Percentiles rank a stretch among this genome's conserved stretches.
Conservation (phyloP, 2,329 filamentous ascomycete genomes). For the Juglanconis oblonga region DNA sequence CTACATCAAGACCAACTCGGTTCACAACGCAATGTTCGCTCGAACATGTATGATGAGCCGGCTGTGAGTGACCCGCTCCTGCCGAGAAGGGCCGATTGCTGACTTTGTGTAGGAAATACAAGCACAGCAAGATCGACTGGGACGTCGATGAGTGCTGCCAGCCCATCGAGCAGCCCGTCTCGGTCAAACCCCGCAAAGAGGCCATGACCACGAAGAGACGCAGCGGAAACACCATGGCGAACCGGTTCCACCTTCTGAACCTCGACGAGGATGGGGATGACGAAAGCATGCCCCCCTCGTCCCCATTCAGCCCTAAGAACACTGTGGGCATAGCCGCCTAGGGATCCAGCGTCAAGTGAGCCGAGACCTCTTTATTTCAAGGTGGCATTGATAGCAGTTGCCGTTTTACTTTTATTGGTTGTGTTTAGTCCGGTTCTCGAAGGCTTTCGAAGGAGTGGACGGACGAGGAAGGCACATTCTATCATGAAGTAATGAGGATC, state of each 20-base stretch:
- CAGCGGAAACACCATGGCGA: slow-evolving; percentile 39
- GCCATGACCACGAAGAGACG: slow-evolving; percentile 31
- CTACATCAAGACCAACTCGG: slow-evolving; percentile 72
- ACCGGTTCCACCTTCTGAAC: slow-evolving; percentile 61
- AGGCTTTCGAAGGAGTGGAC: not conserved
- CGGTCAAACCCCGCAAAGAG: slow-evolving; percentile 26
- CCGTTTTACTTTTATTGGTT: not conserved
- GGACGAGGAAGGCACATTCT: not conserved
- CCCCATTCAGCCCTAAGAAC: slow-evolving; percentile 21
- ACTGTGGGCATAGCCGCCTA: slow-evolving; percentile 26
- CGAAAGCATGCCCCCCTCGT: slow-evolving; percentile 23
- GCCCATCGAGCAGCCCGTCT: slow-evolving; percentile 39
- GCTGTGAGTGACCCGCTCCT: slow-evolving; percentile 34
- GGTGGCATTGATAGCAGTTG: not conserved
- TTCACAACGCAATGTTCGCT: slow-evolving; percentile 72
- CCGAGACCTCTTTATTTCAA: not conserved
- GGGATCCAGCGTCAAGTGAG: not conserved
- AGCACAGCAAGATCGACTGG: slow-evolving; percentile 67
- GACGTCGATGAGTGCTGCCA: slow-evolving; percentile 69
- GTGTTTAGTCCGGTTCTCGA: not conserved
- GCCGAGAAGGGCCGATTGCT: not conserved
- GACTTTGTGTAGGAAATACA: slow-evolving; percentile 55
- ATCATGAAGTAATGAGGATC: not conserved
- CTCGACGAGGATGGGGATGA: slow-evolving; percentile 43
- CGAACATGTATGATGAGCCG: slow-evolving; percentile 73